Conservation (phyloP, 768 basidiomycete species). For the Cantharellus anzutake region DNA sequence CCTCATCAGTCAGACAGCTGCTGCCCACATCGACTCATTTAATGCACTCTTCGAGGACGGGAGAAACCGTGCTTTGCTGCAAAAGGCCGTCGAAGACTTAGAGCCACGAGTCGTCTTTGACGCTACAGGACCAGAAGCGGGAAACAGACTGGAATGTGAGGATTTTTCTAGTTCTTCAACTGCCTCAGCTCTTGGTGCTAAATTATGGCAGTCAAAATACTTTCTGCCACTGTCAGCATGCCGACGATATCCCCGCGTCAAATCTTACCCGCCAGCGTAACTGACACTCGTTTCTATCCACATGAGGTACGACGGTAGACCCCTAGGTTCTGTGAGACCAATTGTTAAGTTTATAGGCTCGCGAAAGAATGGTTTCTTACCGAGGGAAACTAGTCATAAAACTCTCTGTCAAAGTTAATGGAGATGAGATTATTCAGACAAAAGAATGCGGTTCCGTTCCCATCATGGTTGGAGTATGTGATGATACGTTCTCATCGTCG, state of each 20-base stretch:
- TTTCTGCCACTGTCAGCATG: slow-evolving; percentile 59
- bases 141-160: slow-evolving; percentile 69
- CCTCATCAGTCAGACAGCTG: slow-evolving; percentile 80
- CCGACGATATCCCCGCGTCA: slow-evolving; percentile 70
- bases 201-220: slow-evolving; percentile 59
- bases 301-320: slow-evolving; percentile 41
- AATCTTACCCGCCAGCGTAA: slow-evolving; percentile 37
- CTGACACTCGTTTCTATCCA: slow-evolving; percentile 66
- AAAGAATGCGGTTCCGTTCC: slow-evolving; percentile 85
- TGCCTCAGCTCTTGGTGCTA: too few relatives aligned
- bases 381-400: slow-evolving; percentile 76
- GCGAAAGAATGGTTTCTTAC: slow-evolving; percentile 86
- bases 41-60: slow-evolving; percentile 92
- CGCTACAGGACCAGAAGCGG: slow-evolving; percentile 37
- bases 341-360: slow-evolving; percentile 34
- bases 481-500: background rate
- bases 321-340: background rate
- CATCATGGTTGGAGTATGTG: slow-evolving; percentile 86
- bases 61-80: slow-evolving; percentile 63
- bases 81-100: slow-evolving; percentile 63
- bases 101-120: slow-evolving; percentile 89
- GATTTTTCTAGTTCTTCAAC: slow-evolving; percentile 15
- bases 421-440: slow-evolving; percentile 42
- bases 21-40: slow-evolving; percentile 90
- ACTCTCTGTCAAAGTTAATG: slow-evolving; percentile 66